Conservation (phyloP, 164 flowering plant genomes). For the Kingdonia uniflora region DNA sequence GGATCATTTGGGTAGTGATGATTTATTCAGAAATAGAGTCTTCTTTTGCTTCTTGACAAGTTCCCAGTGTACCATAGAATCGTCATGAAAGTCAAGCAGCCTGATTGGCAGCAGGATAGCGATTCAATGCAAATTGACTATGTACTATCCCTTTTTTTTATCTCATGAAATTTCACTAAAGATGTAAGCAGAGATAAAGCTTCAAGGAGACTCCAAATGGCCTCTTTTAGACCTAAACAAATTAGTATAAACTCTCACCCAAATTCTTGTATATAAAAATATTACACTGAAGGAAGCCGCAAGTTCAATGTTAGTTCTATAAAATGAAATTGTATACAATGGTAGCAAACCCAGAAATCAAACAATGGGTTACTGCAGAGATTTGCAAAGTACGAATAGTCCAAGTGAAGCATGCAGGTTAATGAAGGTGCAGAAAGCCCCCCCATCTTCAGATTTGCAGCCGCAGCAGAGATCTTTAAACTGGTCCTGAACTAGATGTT, state of each 20-base stretch:
- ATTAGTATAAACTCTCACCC: constrained; percentile 5
- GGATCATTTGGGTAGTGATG: too few relatives aligned
- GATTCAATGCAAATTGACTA: too few relatives aligned
- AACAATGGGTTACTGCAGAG: constrained; percentile 12
- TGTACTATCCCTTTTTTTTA: too few relatives aligned
- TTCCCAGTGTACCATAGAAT: too few relatives aligned
- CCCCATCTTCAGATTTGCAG: neutral
- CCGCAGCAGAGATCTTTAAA: constrained; percentile 2
- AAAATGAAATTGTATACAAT: constrained; percentile 10
- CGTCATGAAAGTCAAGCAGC: too few relatives aligned
- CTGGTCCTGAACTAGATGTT: constrained; percentile 9
- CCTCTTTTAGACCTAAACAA: too few relatives aligned
- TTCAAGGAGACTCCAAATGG: too few relatives aligned
- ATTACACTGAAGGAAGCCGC: constrained; percentile 15
- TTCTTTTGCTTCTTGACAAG: too few relatives aligned
- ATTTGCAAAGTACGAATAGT: constrained; percentile 7
- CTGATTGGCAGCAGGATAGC: too few relatives aligned
- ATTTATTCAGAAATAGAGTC: too few relatives aligned
- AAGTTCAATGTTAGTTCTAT: constrained; percentile 17
- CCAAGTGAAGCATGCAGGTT: constrained; percentile 7
- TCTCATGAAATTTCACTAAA: too few relatives aligned
- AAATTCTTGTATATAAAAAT: constrained; percentile 6
- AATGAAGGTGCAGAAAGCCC: constrained; percentile 7
- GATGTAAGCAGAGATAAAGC: too few relatives aligned
- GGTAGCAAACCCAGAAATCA: constrained; percentile 9